Conservation (phyloP, 441 rosid species). For the Cnidoscolus chayamansa region DNA sequence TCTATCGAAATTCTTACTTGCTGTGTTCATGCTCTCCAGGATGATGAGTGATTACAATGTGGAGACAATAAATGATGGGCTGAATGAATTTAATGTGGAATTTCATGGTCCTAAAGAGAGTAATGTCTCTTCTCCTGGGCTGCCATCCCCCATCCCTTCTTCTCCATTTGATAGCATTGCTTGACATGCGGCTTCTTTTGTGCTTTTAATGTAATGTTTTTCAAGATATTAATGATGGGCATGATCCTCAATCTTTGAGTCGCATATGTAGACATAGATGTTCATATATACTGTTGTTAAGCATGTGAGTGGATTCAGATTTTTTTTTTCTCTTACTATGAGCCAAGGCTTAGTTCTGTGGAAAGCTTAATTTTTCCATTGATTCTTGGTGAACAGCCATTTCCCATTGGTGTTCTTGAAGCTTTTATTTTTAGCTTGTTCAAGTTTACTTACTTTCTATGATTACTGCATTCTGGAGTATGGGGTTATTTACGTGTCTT, state of each 20-base stretch:
- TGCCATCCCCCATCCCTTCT: background rate
- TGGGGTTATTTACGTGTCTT: too few species aligned
- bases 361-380: background rate
- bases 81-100: slow-evolving; percentile 67
- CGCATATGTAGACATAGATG: background rate
- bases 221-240: background rate
- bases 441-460: background rate
- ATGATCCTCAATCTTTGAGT: background rate
- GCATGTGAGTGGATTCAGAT: background rate
- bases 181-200: background rate
- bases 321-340: background rate
- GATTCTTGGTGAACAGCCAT: background rate
- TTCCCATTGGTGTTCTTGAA: background rate
- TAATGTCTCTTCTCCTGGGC: slow-evolving; percentile 29
- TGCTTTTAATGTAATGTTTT: background rate
- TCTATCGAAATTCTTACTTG: slow-evolving; percentile 10
- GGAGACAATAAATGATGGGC: slow-evolving; percentile 70
- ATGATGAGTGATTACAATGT: slow-evolving; percentile 80
- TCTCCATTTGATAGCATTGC: background rate
- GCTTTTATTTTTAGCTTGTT: background rate
- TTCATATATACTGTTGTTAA: background rate
- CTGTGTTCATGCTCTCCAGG: slow-evolving; percentile 37
- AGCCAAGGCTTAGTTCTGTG: background rate
- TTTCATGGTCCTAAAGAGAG: slow-evolving; percentile 83
- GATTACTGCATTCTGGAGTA: background rate